A percentile compares a stretch with the other conserved stretches of the same genome.
Evolutionary conservation across 768 basidiomycete species (phyloP).

Genomic region (Jaapia argillacea): DNA sequence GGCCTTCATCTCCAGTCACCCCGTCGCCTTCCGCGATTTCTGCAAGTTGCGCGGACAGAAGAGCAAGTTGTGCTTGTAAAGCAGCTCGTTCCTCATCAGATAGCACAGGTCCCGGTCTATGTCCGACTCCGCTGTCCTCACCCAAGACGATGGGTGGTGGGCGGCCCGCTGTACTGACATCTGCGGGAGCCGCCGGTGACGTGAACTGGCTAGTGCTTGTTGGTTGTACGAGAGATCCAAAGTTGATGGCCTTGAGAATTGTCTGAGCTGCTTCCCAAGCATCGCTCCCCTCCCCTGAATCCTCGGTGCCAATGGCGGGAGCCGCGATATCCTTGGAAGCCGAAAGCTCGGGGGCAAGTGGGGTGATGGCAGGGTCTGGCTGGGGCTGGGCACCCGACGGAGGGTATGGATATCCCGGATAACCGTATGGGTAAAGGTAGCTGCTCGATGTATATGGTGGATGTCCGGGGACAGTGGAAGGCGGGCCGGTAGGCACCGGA

Average conservation of each 20-base stretch:
- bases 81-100: slow-evolving; percentile 46
- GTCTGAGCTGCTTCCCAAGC: slow-evolving; percentile 74
- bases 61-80: slow-evolving; percentile 62
- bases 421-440: slow-evolving; percentile 29
- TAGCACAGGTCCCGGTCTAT: slow-evolving; percentile 11
- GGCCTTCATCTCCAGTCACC: not conserved
- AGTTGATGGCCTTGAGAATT: slow-evolving; percentile 71
- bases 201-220: too few relatives aligned
- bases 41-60: slow-evolving; percentile 62
- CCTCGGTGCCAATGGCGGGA: slow-evolving; percentile 5
- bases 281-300: slow-evolving; percentile 33
- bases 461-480: too few relatives aligned
- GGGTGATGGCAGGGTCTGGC: not conserved
- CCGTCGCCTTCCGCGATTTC: slow-evolving; percentile 42
- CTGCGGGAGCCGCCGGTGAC: not conserved
- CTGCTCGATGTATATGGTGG: too few relatives aligned
- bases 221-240: slow-evolving; percentile 30
- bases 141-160: too few relatives aligned
- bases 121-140: not conserved
- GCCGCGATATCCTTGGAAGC: not conserved
- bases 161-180: too few relatives aligned
- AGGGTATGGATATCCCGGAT: slow-evolving; percentile 17
- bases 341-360: not conserved
- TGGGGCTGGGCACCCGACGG: slow-evolving; percentile 3
- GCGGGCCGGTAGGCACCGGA: slow-evolving; percentile 22